phyloP scores from a whole-genome alignment of 2,329 filamentous ascomycete species.

The Colletotrichum higginsianum region DNA sequence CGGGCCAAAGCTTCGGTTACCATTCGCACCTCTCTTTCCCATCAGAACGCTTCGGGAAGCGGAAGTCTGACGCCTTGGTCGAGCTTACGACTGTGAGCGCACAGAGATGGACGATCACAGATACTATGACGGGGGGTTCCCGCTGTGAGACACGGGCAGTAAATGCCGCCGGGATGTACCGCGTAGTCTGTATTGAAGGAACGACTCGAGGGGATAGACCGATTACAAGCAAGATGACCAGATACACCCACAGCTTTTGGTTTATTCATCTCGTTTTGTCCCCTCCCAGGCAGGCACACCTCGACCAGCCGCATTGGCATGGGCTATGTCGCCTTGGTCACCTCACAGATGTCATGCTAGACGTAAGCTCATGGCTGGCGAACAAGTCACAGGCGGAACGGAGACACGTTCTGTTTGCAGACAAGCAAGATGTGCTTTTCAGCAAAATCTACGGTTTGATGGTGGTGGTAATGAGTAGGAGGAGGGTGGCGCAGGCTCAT shows the following conservation, averaged over 20 bases:
- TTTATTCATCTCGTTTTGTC: too few species aligned
- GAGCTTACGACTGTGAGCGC: constrained; percentile 1
- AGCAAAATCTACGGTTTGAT: background rate
- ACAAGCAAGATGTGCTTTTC: background rate
- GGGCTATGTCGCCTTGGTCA: background rate
- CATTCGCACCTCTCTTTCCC: background rate
- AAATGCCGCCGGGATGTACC: constrained; percentile 3
- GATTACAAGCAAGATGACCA: background rate
- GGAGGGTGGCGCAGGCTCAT: background rate
- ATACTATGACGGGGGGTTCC: constrained; percentile 15
- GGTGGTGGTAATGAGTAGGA: too few species aligned
- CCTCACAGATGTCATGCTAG: background rate
- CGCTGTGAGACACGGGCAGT: constrained; percentile 32
- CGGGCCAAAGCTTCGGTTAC: background rate
- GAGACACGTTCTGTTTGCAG: background rate
- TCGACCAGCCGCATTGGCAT: background rate
- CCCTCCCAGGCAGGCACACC: background rate
- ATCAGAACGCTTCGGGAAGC: background rate
- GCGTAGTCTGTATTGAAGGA: constrained; percentile 2
- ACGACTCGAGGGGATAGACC: background rate
- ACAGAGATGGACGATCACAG: constrained; percentile 24
- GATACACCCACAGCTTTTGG: too few species aligned
- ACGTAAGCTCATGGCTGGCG: background rate
- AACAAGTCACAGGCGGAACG: background rate
- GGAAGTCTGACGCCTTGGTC: background rate